Evolutionary conservation across 139 green algal species (phyloP).

Genomic region (Monoraphidium neglectum): DNA sequence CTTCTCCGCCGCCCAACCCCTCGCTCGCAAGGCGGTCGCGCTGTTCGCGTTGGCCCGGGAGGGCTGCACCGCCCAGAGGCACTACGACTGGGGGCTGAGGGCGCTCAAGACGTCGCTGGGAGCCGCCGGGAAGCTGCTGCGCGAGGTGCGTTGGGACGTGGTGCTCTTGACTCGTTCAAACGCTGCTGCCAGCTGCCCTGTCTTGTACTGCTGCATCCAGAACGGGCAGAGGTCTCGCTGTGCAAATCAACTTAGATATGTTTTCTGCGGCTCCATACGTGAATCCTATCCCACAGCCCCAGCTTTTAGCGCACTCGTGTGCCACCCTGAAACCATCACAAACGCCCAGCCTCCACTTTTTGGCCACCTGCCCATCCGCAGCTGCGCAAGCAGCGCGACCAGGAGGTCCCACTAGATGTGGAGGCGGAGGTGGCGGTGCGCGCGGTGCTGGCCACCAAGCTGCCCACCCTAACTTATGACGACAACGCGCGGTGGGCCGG

Average conservation of each 20-base stretch:
- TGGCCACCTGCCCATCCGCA: no score
- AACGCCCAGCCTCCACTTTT: no score
- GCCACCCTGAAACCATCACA: no score
- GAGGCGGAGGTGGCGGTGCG: constrained; percentile 70
- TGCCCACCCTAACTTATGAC: constrained; percentile 76
- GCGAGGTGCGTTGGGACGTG: constrained; percentile 44
- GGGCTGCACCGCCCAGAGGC: constrained; percentile 70
- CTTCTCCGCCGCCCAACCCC: constrained; percentile 51
- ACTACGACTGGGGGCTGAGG: constrained; percentile 88
- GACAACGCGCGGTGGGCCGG: constrained; percentile 45
- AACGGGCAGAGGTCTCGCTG: no score
- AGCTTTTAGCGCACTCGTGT: no score
- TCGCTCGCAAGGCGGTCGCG: constrained; percentile 65
- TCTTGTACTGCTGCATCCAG: no score
- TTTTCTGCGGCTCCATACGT: no score
- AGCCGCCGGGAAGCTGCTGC: constrained; percentile 46
- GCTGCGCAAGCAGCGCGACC: no score
- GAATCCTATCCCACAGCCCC: no score
- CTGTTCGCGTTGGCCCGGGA: constrained; percentile 71
- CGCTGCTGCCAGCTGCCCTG: no score
- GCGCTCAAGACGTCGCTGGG: constrained; percentile 57
- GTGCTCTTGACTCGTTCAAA: not conserved
- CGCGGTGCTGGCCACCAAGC: constrained; percentile 72
- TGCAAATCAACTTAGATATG: no score
- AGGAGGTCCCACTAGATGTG: no score